Conservation (phyloP, 108 stramenopile species). For the Pseudonitzschia multiseries region DNA sequence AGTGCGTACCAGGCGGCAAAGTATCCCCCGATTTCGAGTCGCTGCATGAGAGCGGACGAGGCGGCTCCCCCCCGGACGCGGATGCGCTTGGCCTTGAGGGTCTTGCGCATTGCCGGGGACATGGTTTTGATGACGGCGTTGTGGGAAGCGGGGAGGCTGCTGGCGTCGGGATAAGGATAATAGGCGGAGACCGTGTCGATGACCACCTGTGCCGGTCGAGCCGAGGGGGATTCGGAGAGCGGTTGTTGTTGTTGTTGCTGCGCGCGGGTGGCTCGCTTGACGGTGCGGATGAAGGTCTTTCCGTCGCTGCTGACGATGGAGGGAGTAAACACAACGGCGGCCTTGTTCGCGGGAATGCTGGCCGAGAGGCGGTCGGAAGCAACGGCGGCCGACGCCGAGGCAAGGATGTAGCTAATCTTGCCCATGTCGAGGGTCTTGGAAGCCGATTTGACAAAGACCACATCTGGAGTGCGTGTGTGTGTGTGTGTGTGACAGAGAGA, state of each 20-base stretch:
- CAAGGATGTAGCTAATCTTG: constrained; percentile 26
- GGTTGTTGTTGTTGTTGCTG: no score
- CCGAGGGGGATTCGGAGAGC: neutral
- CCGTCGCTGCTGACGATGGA: constrained; percentile 25
- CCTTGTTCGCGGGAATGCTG: neutral
- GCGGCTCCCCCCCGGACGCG: constrained; percentile 28
- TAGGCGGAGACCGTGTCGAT: constrained; percentile 17
- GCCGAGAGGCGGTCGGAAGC: constrained; percentile 14
- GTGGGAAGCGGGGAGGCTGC: constrained; percentile 24
- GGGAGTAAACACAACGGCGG: constrained; percentile 11
- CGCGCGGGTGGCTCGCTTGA: neutral
- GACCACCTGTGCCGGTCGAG: constrained; percentile 26
- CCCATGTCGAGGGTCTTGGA: constrained; percentile 27
- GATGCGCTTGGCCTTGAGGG: constrained; percentile 23
- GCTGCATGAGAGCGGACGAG: constrained; percentile 7
- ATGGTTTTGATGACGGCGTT: constrained; percentile 31
- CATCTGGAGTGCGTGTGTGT: constrained; percentile 10
- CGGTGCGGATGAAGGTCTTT: constrained; percentile 21
- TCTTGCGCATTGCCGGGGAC: constrained; percentile 23
- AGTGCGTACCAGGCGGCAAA: constrained; percentile 96
- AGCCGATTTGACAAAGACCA: constrained; percentile 25
- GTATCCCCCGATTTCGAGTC: constrained; percentile 62
- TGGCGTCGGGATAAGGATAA: neutral
- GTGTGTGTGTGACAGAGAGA: no score
- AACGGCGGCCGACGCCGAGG: constrained; percentile 3